A percentile compares a stretch with the other conserved stretches of the same genome.
These are phyloP conservation scores for Linaria vulgaris DNA, from an alignment of 257 asterid species.

Conservation along the genomic window DNA sequence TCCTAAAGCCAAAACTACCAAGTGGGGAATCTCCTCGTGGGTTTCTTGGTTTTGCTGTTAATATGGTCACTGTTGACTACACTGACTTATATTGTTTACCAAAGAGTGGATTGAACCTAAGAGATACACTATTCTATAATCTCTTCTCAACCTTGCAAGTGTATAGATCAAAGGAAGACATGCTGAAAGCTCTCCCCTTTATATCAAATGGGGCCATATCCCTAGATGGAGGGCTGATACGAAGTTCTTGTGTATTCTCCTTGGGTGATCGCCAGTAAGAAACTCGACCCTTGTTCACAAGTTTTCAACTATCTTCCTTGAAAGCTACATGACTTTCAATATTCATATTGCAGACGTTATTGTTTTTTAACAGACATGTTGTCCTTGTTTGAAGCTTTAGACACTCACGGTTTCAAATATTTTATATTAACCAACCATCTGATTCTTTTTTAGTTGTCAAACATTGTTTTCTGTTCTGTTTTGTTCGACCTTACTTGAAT, in stretches of 20 bases:
- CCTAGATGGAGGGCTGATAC: constrained; percentile 82
- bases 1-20: constrained; percentile 56
- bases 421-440: too few relatives aligned
- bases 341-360: not conserved
- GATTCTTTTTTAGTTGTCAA: too few relatives aligned
- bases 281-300: constrained; percentile 18
- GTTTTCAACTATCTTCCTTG: not conserved
- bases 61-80: constrained; percentile 66
- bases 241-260: constrained; percentile 43
- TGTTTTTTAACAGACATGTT: too few relatives aligned
- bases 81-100: constrained; percentile 38
- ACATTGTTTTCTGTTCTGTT: not conserved
- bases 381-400: too few relatives aligned
- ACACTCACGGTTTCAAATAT: too few relatives aligned
- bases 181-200: constrained; percentile 57
- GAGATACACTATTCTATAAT: constrained; percentile 83
- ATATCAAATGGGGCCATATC: constrained; percentile 71
- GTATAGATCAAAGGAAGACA: constrained; percentile 72
- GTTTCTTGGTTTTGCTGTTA: constrained; percentile 92
- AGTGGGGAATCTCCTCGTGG: constrained; percentile 75
- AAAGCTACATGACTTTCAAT: not conserved
- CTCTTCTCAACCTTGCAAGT: constrained; percentile 78
- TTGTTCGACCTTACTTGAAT: constrained; percentile 19
- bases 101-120: constrained; percentile 50
- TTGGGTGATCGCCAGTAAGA: constrained; percentile 59